Evolutionary conservation across 192 early-diverging fungal genomes (phyloP).

Genomic region (Kickxella alabastrina): DNA sequence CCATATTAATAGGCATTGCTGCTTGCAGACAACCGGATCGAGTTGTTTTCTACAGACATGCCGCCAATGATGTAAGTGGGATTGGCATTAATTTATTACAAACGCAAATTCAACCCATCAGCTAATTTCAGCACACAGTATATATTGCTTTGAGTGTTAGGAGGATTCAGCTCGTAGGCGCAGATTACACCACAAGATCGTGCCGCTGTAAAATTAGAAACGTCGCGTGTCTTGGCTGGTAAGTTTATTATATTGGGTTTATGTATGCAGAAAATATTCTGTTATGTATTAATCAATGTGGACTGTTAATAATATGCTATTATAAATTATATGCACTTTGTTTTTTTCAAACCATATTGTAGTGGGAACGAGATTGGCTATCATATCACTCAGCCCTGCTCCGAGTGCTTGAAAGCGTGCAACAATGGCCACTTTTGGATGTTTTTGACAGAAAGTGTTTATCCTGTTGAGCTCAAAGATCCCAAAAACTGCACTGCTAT

Average conservation of each 20-base stretch:
- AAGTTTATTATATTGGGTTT: conserved; percentile 11
- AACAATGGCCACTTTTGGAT: conserved; percentile 99
- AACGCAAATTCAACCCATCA: background rate
- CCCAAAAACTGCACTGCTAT: conserved; percentile 4
- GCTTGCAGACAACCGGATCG: conserved; percentile 64
- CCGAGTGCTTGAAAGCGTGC: conserved; percentile 79
- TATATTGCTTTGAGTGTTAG: conserved; percentile 7
- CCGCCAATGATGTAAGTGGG: conserved; percentile 63
- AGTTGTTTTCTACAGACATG: conserved; percentile 72
- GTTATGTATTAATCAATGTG: background rate
- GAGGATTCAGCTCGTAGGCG: conserved; percentile 63
- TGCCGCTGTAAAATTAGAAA: conserved; percentile 72
- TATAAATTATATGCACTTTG: background rate
- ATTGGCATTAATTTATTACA: background rate
- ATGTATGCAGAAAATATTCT: background rate
- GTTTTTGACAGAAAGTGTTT: conserved; percentile 79
- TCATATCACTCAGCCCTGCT: conserved; percentile 81
- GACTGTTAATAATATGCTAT: background rate
- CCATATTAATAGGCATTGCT: conserved; percentile 55
- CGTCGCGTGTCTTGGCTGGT: conserved; percentile 66
- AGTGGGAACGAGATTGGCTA: conserved; percentile 75
- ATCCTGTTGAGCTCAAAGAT: conserved; percentile 41
- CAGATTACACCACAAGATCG: conserved; percentile 65
- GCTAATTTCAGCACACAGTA: background rate
- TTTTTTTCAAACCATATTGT: conserved; percentile 1